Base-by-base conservation (phyloP, 768 basidiomycete species). In the Postia placenta region DNA sequence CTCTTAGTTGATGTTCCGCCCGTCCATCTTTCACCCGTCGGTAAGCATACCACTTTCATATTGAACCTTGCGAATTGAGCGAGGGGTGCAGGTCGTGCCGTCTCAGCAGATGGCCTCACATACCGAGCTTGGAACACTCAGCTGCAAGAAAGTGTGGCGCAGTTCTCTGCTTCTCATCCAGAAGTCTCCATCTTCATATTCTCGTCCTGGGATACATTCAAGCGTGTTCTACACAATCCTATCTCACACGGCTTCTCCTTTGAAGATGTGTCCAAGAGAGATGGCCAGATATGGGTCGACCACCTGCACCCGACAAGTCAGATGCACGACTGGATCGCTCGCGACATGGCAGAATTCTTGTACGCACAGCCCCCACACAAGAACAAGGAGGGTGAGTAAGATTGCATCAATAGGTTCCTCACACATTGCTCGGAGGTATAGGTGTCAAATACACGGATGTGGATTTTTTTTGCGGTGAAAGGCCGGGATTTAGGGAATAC, bases 1-100 rank as follows among this genome's bases (percentile, higher is more conserved):
- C 55, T 83, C 5, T 76, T 84, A 57, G 67, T 83, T 23, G 78
- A 82, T 53, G 69, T 82, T 1, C 81, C 82, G 2, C 76, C 82
- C 0, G 72, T 82, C 14, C 56, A 75, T 24, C 64, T 72, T 24
- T 65, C 69, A n/a, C 81, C 81, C 1, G 73, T 69, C 7, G 52
- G 65, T 66, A 36, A 25, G 54, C 47, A n/a, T n/a, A n/a, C n/a
- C n/a, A n/a, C n/a, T n/a, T n/a, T n/a, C n/a, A n/a, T n/a, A n/a
- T n/a, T n/a, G n/a, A n/a, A n/a, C n/a, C n/a, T n/a, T n/a, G n/a
- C n/a, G n/a, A n/a, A n/a, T n/a, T n/a, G n/a, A n/a, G n/a, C n/a
- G n/a, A n/a, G n/a, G n/a, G n/a, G n/a, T n/a, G n/a, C n/a, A n/a
- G n/a, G n/a, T n/a, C n/a, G n/a, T n/a, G n/a, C n/a, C n/a, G n/a